Conservation (phyloP, 352 stramenopile genomes). For the Phytophthora rubi region DNA sequence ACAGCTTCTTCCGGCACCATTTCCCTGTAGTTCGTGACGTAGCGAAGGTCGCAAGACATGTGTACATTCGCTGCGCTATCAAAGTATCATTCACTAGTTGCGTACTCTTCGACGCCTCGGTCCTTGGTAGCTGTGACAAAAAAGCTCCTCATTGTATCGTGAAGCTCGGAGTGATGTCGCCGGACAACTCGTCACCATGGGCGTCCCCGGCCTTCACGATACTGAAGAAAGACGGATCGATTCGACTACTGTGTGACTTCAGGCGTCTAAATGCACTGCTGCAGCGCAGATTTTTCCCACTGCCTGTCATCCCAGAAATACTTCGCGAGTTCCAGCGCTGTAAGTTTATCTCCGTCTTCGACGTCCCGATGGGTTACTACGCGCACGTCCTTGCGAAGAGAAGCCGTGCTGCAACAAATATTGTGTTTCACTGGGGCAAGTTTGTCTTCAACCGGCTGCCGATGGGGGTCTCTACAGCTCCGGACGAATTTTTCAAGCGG, state of each 20-base stretch:
- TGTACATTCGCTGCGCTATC: slow-evolving; percentile 19
- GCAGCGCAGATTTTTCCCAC: background rate
- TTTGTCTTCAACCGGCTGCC: slow-evolving; percentile 6
- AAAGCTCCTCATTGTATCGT: background rate
- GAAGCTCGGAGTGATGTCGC: background rate
- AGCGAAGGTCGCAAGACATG: background rate
- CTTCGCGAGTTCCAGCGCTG: slow-evolving; percentile 2
- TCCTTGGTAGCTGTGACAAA: no score
- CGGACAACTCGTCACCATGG: slow-evolving; percentile 1
- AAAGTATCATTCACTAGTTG: slow-evolving; percentile 14
- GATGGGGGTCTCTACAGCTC: background rate
- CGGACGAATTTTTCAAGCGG: slow-evolving; percentile 10
- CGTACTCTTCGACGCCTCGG: background rate
- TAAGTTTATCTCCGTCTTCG: slow-evolving; percentile 4
- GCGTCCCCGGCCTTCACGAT: slow-evolving; percentile 2
- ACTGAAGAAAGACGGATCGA: background rate
- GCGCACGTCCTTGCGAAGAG: background rate
- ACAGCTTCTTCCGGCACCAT: background rate
- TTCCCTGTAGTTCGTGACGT: slow-evolving; percentile 6
- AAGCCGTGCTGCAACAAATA: background rate
- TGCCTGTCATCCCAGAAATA: slow-evolving; percentile 1
- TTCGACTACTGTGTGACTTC: slow-evolving; percentile 7
- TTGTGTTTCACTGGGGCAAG: slow-evolving; percentile 6
- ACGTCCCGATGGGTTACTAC: slow-evolving; percentile 8
- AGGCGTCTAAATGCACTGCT: background rate